Conservation (phyloP, 2,329 filamentous ascomycete species). For the Talaromyces sp. region DNA sequence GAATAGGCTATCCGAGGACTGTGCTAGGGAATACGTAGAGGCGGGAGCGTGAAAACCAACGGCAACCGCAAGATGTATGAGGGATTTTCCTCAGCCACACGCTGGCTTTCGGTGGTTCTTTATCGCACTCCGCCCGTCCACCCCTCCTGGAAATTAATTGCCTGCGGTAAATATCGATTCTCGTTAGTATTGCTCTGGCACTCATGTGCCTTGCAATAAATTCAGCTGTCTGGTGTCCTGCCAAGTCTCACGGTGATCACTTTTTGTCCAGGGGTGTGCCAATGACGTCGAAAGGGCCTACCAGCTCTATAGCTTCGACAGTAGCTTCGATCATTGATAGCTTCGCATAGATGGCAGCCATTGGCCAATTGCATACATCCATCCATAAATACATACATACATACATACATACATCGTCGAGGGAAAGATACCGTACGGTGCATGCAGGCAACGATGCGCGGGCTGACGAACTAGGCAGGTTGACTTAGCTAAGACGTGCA, state of each 20-base stretch:
- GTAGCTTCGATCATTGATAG: not conserved
- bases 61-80: slow-evolving; percentile 14
- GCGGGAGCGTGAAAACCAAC: not conserved
- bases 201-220: no score
- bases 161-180: no score
- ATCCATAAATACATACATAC: no score
- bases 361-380: not conserved
- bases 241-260: not conserved
- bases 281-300: not conserved
- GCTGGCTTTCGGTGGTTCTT: slow-evolving; percentile 1
- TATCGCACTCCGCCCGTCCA: not conserved
- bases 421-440: no score
- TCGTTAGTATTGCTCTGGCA: no score
- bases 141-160: not conserved
- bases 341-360: not conserved
- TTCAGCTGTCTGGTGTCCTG: not conserved
- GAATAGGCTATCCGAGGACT: not conserved
- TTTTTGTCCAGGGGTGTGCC: not conserved
- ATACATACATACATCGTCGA: no score
- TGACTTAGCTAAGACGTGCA: not conserved
- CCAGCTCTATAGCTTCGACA: not conserved
- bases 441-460: not conserved
- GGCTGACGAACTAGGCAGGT: not conserved
- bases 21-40: not conserved
- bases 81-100: slow-evolving; percentile 22